phyloP scores from a whole-genome alignment of 768 basidiomycete species.

The Leccinum sublutescens region DNA sequence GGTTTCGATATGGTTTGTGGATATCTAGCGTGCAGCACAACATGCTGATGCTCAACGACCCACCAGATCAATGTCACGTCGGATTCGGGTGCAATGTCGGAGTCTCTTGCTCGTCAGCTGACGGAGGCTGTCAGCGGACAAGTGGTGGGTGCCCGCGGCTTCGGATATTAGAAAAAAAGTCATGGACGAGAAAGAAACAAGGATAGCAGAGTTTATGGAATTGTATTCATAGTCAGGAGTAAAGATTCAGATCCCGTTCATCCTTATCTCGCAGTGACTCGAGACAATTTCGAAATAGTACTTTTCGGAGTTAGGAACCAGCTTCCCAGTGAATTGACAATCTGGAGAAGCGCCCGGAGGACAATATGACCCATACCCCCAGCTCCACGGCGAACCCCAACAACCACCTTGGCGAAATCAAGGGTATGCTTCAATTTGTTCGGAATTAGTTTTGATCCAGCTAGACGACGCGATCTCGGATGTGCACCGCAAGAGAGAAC shows the following conservation, averaged over 20 bases:
- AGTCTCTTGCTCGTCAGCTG: conserved; percentile 28
- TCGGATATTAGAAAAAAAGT: conserved; percentile 10
- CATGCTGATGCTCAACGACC: not conserved
- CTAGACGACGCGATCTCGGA: no score
- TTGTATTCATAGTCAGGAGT: not conserved
- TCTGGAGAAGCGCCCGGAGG: not conserved
- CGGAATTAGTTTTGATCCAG: not conserved
- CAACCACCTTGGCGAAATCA: conserved; percentile 60
- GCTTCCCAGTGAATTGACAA: not conserved
- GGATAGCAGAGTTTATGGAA: not conserved
- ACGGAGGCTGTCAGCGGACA: conserved; percentile 20
- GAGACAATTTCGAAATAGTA: not conserved
- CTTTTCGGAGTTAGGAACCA: not conserved
- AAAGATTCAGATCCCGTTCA: not conserved
- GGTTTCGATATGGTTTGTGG: conserved; percentile 52
- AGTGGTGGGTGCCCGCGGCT: conserved; percentile 1
- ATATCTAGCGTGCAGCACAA: not conserved
- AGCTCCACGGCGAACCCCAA: conserved; percentile 57
- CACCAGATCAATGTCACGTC: conserved; percentile 48
- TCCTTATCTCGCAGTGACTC: not conserved
- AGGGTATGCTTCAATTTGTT: conserved; percentile 40
- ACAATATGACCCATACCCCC: conserved; percentile 13
- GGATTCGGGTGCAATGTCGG: conserved; percentile 44
- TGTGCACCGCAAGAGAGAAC: conserved; percentile 33
- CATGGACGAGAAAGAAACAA: not conserved